Percentiles rank a stretch among this genome's conserved stretches.
Conservation (phyloP, 2,329 filamentous ascomycete genomes). For the Fusarium redolens region DNA sequence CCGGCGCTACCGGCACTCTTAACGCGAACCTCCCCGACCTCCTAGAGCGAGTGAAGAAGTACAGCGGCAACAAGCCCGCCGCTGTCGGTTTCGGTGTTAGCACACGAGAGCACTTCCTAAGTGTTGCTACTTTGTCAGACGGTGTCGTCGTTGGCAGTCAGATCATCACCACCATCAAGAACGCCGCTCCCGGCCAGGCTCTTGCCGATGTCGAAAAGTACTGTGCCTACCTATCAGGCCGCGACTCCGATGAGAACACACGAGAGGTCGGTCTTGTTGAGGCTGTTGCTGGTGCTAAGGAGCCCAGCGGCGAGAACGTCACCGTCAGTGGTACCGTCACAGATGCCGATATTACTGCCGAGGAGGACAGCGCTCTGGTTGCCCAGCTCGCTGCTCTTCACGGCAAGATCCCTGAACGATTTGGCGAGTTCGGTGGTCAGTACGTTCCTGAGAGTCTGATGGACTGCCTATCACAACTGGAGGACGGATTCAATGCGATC, state of each 20-base stretch:
- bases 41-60: conserved; percentile 86
- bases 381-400: conserved; percentile 88
- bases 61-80: conserved; percentile 89
- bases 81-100: conserved; percentile 97
- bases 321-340: conserved; percentile 71
- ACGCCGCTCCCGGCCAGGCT: conserved; percentile 47
- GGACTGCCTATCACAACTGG: conserved; percentile 93
- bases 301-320: conserved; percentile 51
- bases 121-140: conserved; percentile 85
- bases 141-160: conserved; percentile 97
- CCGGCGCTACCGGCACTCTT: conserved; percentile 85
- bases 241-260: conserved; percentile 58
- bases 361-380: conserved; percentile 71
- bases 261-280: conserved; percentile 78
- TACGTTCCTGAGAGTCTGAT: conserved; percentile 98
- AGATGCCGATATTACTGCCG: conserved; percentile 72
- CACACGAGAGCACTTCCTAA: conserved; percentile 92
- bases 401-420: conserved; percentile 82
- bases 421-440: conserved; percentile 96
- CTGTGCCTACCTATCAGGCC: conserved; percentile 75
- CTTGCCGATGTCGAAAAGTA: conserved; percentile 85
- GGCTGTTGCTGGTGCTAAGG: conserved; percentile 67
- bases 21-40: conserved; percentile 85
- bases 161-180: conserved; percentile 81
- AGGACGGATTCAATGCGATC: conserved; percentile 89